A percentile compares a stretch with the other conserved stretches of the same genome.
These are phyloP conservation scores for Cladosporium sp. DNA, from an alignment of 2,329 filamentous ascomycete genomes.

Conservation along the genomic window DNA sequence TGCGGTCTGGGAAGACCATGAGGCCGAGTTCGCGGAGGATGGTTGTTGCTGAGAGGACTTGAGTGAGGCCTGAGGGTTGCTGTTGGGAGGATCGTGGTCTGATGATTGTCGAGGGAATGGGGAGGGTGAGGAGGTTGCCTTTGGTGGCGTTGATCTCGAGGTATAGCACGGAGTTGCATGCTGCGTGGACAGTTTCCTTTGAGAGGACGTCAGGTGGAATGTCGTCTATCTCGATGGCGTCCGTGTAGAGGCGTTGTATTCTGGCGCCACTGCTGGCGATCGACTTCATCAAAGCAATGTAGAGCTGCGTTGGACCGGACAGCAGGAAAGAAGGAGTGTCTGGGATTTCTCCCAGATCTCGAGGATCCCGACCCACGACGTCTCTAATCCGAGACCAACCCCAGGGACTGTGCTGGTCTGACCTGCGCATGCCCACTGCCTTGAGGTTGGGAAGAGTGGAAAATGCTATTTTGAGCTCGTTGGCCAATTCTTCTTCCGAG, in stretches of 20 bases:
- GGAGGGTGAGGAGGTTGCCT: not conserved
- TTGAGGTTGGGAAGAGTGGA: slow-evolving; percentile 23
- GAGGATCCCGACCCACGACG: slow-evolving; percentile 26
- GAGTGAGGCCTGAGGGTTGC: slow-evolving; percentile 20
- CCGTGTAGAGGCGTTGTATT: slow-evolving; percentile 30
- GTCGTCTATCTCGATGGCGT: slow-evolving; percentile 30
- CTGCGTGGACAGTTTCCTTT: slow-evolving; percentile 17
- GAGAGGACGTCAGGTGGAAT: slow-evolving; percentile 17
- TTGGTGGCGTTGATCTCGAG: slow-evolving; percentile 26
- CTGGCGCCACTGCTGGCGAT: slow-evolving; percentile 14
- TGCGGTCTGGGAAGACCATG: slow-evolving; percentile 24
- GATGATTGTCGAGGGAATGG: not conserved
- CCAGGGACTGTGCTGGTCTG: slow-evolving; percentile 26
- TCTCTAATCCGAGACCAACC: slow-evolving; percentile 24
- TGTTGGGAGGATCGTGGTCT: not conserved
- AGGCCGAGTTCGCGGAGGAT: slow-evolving; percentile 25
- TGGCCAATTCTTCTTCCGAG: slow-evolving; percentile 14
- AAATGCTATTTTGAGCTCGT: slow-evolving; percentile 18
- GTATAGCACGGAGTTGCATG: slow-evolving; percentile 25
- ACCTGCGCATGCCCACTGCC: slow-evolving; percentile 30
- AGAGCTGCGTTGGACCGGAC: slow-evolving; percentile 24
- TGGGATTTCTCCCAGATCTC: slow-evolving; percentile 20
- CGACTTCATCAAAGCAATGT: slow-evolving; percentile 24
- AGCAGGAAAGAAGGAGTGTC: slow-evolving; percentile 16
- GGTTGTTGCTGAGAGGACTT: slow-evolving; percentile 20